Conservation (phyloP, 2,329 filamentous ascomycete genomes). For the Pseudofabraea citricarpa region DNA sequence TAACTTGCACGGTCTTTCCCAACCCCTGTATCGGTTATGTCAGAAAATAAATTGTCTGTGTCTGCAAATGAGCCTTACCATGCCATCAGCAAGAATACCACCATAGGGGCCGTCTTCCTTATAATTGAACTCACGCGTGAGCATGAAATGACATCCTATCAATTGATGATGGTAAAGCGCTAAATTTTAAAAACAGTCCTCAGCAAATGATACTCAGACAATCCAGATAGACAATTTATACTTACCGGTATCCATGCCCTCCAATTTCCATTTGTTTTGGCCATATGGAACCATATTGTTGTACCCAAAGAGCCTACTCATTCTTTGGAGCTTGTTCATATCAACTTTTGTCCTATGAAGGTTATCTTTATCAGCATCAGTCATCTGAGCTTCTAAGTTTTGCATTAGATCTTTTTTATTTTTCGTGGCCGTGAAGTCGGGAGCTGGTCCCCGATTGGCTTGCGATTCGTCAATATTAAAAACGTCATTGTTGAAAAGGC, state of each 20-base stretch:
- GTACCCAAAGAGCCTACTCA: no score
- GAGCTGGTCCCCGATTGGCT: no score
- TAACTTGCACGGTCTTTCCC: background rate
- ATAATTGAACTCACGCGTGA: background rate
- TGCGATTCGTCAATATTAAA: no score
- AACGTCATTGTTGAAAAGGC: no score
- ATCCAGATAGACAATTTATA: no score
- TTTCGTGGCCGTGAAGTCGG: no score
- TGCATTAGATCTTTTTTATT: no score
- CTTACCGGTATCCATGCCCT: background rate
- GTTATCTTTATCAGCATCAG: no score
- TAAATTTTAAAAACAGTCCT: background rate
- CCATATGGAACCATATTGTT: no score
- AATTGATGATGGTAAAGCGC: background rate
- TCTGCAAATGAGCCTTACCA: background rate
- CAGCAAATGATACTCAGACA: background rate
- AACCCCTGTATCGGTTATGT: background rate
- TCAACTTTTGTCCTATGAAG: no score
- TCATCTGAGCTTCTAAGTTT: no score
- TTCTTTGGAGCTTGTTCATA: no score
- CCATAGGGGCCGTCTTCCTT: background rate
- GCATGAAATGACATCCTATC: background rate
- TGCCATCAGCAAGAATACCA: background rate
- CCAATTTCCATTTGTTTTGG: background rate
- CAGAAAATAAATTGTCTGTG: background rate